phyloP scores from a whole-genome alignment of 345 rosid genomes.

The Euphorbia tirucalli region DNA sequence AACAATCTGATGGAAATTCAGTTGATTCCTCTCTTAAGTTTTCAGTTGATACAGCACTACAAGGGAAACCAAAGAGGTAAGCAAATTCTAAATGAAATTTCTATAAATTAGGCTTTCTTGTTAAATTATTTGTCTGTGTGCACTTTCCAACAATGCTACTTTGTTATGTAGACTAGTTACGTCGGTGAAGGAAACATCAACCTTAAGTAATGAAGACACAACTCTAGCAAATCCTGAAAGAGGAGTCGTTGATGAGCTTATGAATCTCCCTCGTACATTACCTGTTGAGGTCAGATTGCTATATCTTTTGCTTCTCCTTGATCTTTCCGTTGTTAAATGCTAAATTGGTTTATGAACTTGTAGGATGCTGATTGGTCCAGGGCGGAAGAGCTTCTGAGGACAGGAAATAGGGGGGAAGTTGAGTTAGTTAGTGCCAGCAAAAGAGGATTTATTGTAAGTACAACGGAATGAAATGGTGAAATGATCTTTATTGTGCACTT shows the following conservation, averaged over 20 bases:
- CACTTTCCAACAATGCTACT: conserved; percentile 22
- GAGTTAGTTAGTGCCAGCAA: conserved; percentile 77
- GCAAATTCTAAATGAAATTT: conserved; percentile 16
- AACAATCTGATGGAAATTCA: conserved; percentile 23
- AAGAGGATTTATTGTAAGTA: conserved; percentile 82
- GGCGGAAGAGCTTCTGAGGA: conserved; percentile 60
- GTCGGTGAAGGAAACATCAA: conserved; percentile 36
- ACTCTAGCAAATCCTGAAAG: conserved; percentile 26
- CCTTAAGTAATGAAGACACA: conserved; percentile 25
- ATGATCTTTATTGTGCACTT: neutral
- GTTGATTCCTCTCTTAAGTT: conserved; percentile 30
- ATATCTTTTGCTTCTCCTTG: neutral
- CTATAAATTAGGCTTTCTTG: conserved; percentile 12
- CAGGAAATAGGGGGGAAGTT: conserved; percentile 59
- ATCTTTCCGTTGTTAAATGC: conserved; percentile 9
- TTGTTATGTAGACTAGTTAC: conserved; percentile 58
- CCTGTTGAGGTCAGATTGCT: conserved; percentile 51
- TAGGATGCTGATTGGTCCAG: conserved; percentile 79
- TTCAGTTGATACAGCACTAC: conserved; percentile 42
- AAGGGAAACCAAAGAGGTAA: conserved; percentile 73
- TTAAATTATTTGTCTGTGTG: neutral
- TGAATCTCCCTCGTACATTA: conserved; percentile 39
- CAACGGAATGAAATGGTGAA: neutral
- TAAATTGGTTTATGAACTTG: conserved; percentile 19
- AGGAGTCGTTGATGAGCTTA: conserved; percentile 34